Conservation (phyloP, 805 yeast species). For the Teunomyces tritomae region DNA sequence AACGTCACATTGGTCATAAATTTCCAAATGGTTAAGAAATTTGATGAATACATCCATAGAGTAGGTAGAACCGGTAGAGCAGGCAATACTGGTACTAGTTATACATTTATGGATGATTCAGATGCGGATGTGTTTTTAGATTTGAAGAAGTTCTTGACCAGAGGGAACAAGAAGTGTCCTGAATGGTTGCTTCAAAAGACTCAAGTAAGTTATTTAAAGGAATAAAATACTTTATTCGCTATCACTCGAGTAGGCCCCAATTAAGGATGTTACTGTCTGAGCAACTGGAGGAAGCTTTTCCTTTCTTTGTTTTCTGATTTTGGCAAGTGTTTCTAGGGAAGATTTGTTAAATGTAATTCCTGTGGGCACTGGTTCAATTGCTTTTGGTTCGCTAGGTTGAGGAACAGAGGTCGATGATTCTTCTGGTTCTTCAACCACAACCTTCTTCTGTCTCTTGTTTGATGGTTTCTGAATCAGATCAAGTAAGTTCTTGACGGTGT, state of each 20-base stretch:
- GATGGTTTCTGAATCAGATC: slow-evolving; percentile 18
- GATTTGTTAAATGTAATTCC: slow-evolving; percentile 6
- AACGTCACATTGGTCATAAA: slow-evolving; percentile 82
- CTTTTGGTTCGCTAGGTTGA: slow-evolving; percentile 12
- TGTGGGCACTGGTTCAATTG: slow-evolving; percentile 1
- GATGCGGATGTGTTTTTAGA: slow-evolving; percentile 54
- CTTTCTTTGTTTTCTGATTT: not conserved
- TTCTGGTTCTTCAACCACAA: slow-evolving; percentile 20
- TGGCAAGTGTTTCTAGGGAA: slow-evolving; percentile 8
- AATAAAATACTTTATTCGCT: slow-evolving; percentile 14
- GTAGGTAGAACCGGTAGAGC: slow-evolving; percentile 98
- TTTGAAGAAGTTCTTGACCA: slow-evolving; percentile 47
- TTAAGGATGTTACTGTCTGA: slow-evolving; percentile 10
- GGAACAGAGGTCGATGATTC: slow-evolving; percentile 4
- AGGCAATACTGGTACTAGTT: slow-evolving; percentile 73
- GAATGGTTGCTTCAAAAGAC: slow-evolving; percentile 19
- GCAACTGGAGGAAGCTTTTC: not conserved
- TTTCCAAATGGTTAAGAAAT: slow-evolving; percentile 73
- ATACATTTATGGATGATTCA: slow-evolving; percentile 63
- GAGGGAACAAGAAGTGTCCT: slow-evolving; percentile 29
- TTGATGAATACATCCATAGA: slow-evolving; percentile 87
- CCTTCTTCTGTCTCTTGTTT: slow-evolving; percentile 9
- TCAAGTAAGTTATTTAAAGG: not conserved
- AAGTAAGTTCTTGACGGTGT: slow-evolving; percentile 48
- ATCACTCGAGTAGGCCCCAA: slow-evolving; percentile 31